Evolutionary conservation across 306 rosid species (phyloP).

Genomic region (Trifolium repens): DNA sequence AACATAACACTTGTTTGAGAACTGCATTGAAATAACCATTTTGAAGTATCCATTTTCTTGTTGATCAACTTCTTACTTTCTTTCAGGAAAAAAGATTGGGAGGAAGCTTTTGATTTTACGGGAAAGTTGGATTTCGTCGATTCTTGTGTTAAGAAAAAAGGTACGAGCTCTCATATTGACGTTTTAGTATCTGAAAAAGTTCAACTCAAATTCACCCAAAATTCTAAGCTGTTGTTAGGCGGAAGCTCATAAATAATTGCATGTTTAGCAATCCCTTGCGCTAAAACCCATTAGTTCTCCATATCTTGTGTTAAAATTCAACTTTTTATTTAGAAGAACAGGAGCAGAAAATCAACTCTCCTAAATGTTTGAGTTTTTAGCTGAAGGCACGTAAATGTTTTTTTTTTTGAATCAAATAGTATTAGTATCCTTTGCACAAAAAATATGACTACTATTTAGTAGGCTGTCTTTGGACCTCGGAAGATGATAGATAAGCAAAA

Average conservation of each 20-base stretch:
- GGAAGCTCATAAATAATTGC: neutral
- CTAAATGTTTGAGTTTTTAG: neutral
- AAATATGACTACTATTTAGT: neutral
- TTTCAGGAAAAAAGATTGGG: slow-evolving; percentile 73
- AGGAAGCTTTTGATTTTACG: slow-evolving; percentile 65
- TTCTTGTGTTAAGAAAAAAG: slow-evolving; percentile 63
- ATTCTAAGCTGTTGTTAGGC: neutral
- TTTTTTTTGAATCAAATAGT: neutral
- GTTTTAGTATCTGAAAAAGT: neutral
- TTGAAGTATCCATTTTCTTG: slow-evolving; percentile 14
- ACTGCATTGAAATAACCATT: neutral
- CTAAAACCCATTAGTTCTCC: neutral
- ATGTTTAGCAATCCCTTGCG: neutral
- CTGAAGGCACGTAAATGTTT: neutral
- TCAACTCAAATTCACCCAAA: neutral
- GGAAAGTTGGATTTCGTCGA: slow-evolving; percentile 64
- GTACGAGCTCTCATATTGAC: slow-evolving; percentile 39
- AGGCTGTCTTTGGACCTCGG: neutral
- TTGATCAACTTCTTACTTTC: slow-evolving; percentile 17
- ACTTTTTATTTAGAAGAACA: slow-evolving; percentile 14
- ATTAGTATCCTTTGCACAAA: neutral
- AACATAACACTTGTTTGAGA: no score
- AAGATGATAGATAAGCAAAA: slow-evolving; percentile 5
- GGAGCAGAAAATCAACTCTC: neutral
- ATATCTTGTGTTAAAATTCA: neutral